Evolutionary conservation across 2,329 filamentous ascomycete genomes (phyloP), one percentile per base, ranked within the genome.

Genomic region (Sporothrix protearum): DNA sequence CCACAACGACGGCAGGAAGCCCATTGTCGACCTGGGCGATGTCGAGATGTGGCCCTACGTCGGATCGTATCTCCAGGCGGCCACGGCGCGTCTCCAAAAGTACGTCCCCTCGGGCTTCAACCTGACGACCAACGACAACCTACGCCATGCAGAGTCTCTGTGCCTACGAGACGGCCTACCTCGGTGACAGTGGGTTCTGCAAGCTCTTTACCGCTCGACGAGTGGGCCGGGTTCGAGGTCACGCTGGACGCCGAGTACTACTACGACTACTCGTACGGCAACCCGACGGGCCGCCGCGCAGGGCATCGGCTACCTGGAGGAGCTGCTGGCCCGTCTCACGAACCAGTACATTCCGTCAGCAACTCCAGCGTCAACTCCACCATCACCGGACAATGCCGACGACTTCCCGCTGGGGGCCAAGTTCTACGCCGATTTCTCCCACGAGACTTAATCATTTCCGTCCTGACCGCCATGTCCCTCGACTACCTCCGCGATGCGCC

Each of bases 161-260:
- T 74, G 83, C 84, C 2, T 88, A 88, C 75, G 86, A 88, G 76
- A 80, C 79, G 63, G 83, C 79, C 49, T 85, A 83, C 73, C 80
- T 87, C 19, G 84, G 84, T 25, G 78, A 77, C 71, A 86, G 83
- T 3, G 80, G 83, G 42, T 87, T 87, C 77, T 87, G 86, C 78
- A 74, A 76, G 25, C 80, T 87, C 33, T 87, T 88, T 78, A 87
- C 85, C 85, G 0, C 79, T 99, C 59, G 81, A 85, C 66, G 86
- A 88, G 76, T 88, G 85, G 86, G 77, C 80, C 25, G 84, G 83
- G 22, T 88, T 85, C 75, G 85, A 86, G 71, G 83, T 84, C 73
- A 83, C 82, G 2, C 77, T 87, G 10, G 86, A 88, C 73, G 81
- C 86, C 47, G 82, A 84, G 69, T 88, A 84, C 79, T 82, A 80